phyloP scores from a whole-genome alignment of 192 early-diverging fungal species.

The Coemansia sp. region DNA sequence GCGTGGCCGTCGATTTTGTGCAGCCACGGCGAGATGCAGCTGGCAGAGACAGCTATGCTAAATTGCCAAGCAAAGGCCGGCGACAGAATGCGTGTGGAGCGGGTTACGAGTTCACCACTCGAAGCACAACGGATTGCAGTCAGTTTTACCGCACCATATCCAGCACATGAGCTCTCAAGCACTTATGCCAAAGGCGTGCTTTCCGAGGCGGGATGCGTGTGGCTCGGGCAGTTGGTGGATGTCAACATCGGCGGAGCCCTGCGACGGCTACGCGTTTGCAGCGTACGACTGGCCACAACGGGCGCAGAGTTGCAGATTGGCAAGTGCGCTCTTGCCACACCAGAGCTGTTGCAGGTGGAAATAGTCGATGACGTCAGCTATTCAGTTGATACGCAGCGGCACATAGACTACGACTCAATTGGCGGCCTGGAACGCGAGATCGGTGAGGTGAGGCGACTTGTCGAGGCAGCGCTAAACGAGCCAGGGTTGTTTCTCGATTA shows the following conservation, averaged over 20 bases:
- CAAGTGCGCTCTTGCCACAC: slow-evolving; percentile 8
- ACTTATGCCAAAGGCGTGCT: slow-evolving; percentile 27
- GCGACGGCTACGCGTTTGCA: slow-evolving; percentile 18
- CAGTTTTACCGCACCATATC: slow-evolving; percentile 6
- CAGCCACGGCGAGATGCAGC: slow-evolving; percentile 13
- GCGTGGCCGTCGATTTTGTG: slow-evolving; percentile 40
- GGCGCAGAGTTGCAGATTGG: neutral
- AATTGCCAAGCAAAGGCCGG: slow-evolving; percentile 40
- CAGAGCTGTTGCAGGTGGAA: slow-evolving; percentile 3
- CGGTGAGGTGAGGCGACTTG: slow-evolving; percentile 72
- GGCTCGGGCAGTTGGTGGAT: slow-evolving; percentile 27
- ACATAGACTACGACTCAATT: slow-evolving; percentile 40
- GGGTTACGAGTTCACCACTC: neutral
- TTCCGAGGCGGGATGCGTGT: slow-evolving; percentile 26
- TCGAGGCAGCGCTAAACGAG: slow-evolving; percentile 71
- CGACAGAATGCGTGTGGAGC: slow-evolving; percentile 26
- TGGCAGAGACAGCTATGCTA: slow-evolving; percentile 19
- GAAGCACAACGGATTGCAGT: slow-evolving; percentile 19
- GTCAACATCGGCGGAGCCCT: slow-evolving; percentile 19
- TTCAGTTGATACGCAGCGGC: neutral
- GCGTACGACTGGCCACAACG: slow-evolving; percentile 1
- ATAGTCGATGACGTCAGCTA: neutral
- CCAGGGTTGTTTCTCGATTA: slow-evolving; percentile 72
- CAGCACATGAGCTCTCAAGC: slow-evolving; percentile 8
- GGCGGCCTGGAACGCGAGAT: slow-evolving; percentile 81